These are phyloP conservation scores for Penicillium hordei DNA, from an alignment of 2,329 filamentous ascomycete species.

Conservation along the genomic window DNA sequence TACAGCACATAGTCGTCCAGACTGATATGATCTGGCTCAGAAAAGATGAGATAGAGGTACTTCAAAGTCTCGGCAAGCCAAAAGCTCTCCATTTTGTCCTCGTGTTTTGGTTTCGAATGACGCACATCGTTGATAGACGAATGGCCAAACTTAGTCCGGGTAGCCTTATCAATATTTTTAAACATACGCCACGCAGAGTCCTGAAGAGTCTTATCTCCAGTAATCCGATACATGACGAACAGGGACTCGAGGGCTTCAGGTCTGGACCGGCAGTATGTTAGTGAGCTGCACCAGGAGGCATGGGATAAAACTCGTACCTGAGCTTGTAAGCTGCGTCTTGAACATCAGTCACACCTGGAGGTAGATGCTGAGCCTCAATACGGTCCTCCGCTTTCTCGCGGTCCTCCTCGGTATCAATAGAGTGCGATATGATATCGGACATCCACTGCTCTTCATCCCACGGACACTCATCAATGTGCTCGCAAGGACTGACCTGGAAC, in stretches of 20 bases:
- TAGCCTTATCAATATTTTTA: slow-evolving; percentile 46
- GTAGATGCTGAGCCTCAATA: slow-evolving; percentile 24
- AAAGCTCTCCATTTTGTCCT: slow-evolving; percentile 47
- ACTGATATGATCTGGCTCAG: slow-evolving; percentile 41
- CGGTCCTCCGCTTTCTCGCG: slow-evolving; percentile 20
- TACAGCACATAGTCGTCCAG: slow-evolving; percentile 48
- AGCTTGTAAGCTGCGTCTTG: slow-evolving; percentile 33
- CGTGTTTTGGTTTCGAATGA: slow-evolving; percentile 24
- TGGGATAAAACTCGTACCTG: slow-evolving; percentile 23
- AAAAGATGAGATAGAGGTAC: slow-evolving; percentile 49
- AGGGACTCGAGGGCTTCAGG: slow-evolving; percentile 63
- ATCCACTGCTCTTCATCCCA: slow-evolving; percentile 54
- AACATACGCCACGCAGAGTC: slow-evolving; percentile 54
- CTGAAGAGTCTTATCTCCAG: slow-evolving; percentile 51
- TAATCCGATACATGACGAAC: slow-evolving; percentile 61
- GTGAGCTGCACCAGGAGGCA: neutral
- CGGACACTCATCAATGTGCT: slow-evolving; percentile 43
- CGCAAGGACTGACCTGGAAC: slow-evolving; percentile 55
- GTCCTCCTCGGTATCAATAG: slow-evolving; percentile 20
- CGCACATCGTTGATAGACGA: slow-evolving; percentile 47
- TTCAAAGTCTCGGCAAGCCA: slow-evolving; percentile 50
- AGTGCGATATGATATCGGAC: slow-evolving; percentile 25
- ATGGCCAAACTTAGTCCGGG: slow-evolving; percentile 45
- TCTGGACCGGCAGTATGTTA: slow-evolving; percentile 20
- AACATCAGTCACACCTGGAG: slow-evolving; percentile 31